These are phyloP conservation scores for Phytophthora pluvialis DNA, from an alignment of 352 stramenopile species.

Conservation along the genomic window DNA sequence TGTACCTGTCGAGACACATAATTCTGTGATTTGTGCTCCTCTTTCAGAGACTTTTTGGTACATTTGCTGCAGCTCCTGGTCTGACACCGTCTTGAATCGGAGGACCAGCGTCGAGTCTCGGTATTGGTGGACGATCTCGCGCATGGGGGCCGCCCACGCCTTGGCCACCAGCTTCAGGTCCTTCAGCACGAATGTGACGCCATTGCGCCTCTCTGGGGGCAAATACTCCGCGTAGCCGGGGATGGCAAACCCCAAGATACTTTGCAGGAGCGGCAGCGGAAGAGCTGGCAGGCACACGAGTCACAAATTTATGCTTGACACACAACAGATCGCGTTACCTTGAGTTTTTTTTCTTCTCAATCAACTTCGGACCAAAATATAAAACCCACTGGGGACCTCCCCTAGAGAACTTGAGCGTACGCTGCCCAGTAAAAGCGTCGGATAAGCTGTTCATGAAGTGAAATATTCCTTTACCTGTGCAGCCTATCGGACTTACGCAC, in stretches of 20 bases:
- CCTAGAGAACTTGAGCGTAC: too few relatives aligned
- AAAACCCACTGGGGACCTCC: too few relatives aligned
- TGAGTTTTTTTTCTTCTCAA: too few relatives aligned
- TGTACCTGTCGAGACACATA: slow-evolving; percentile 33
- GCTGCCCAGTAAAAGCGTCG: too few relatives aligned
- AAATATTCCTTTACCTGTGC: too few relatives aligned
- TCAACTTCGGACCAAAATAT: too few relatives aligned
- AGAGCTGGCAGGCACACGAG: slow-evolving; percentile 14
- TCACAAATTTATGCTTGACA: too few relatives aligned
- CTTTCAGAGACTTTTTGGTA: slow-evolving; percentile 6
- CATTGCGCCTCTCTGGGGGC: not conserved
- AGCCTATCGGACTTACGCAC: too few relatives aligned
- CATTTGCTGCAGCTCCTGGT: slow-evolving; percentile 21
- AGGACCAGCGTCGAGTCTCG: slow-evolving; percentile 25
- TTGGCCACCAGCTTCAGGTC: slow-evolving; percentile 34
- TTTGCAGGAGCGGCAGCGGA: slow-evolving; percentile 29
- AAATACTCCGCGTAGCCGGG: slow-evolving; percentile 20
- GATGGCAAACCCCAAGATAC: slow-evolving; percentile 38
- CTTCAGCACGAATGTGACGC: slow-evolving; percentile 10
- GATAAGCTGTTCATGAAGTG: too few relatives aligned
- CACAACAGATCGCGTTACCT: too few relatives aligned
- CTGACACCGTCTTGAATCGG: slow-evolving; percentile 21
- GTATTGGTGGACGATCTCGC: slow-evolving; percentile 25
- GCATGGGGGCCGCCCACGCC: slow-evolving; percentile 31
- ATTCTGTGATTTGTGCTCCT: slow-evolving; percentile 25